These are phyloP conservation scores for Aspergillus nomiae DNA, from an alignment of 2,329 filamentous ascomycete genomes.

Conservation along the genomic window DNA sequence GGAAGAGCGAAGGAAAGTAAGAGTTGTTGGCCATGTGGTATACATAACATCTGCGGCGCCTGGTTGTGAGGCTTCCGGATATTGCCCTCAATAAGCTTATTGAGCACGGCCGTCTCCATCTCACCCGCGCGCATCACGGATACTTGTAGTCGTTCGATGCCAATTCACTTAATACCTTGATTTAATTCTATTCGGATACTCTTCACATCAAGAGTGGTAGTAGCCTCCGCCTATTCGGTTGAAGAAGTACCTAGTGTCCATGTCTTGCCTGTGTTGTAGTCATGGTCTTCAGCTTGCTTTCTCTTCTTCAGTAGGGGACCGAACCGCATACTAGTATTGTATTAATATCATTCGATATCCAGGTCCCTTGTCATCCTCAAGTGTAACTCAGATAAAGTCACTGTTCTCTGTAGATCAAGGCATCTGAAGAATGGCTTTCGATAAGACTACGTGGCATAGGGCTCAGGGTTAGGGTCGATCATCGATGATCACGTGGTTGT, in stretches of 20 bases:
- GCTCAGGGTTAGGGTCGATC: constrained; percentile 16
- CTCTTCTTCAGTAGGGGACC: not conserved
- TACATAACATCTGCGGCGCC: not conserved
- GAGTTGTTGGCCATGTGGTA: constrained; percentile 1
- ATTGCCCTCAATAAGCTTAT: constrained; percentile 19
- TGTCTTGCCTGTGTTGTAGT: not conserved
- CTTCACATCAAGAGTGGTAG: not conserved
- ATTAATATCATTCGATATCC: not conserved
- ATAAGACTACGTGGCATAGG: constrained; percentile 1
- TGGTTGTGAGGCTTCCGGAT: constrained; percentile 8
- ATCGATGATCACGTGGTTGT: constrained; percentile 5
- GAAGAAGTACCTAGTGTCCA: not conserved
- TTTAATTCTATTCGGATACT: not conserved
- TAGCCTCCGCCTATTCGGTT: not conserved
- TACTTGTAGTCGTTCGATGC: not conserved
- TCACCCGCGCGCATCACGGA: not conserved
- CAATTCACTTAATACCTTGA: not conserved
- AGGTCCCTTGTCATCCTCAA: not conserved
- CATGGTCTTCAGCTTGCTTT: not conserved
- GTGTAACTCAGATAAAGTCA: not conserved
- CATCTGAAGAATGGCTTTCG: not conserved
- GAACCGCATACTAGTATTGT: not conserved
- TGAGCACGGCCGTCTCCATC: constrained; percentile 5
- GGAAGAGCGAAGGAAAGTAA: not conserved
- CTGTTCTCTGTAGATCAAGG: not conserved